Evolutionary conservation across 2,329 filamentous ascomycete genomes (phyloP), one percentile per base, ranked within the genome.

Genomic region (Arthrobotrys sinensis): DNA sequence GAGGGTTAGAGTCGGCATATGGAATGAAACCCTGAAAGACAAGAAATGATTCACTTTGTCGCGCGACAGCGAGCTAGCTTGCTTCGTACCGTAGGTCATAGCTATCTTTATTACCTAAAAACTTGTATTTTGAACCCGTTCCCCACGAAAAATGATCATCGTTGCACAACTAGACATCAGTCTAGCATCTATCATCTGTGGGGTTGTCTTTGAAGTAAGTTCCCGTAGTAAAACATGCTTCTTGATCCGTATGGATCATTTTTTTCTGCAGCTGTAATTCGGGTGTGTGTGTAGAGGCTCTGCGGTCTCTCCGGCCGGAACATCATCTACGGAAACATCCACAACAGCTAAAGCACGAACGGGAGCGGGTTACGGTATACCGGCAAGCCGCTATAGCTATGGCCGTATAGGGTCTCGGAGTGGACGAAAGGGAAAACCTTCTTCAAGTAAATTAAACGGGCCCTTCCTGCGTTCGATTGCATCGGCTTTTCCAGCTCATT

Each of bases 361-460:
- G 66, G 73, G 73, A 77, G 43, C 72, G 72, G 60, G 48, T 19
- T 70, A 66, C 66, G 66, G 66, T 53, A 76, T 21, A 76, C 55
- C 45, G 71, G 63, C 45, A 52, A 28, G 70, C 28, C 65, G 63
- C 52, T 55, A 57, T 57, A 40, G 32, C 7, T 4, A 48, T 48
- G 14, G 24, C 24, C 5, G 50, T 66, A 52, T 55, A 19, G 34
- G n/a, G 11, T 32, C 36, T 77, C 66, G 73, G 72, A 70, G 32
- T 52, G 48, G 48, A 63, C 66, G 73, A 77, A 77, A 52, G 57
- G 45, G 45, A 46, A 14, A 46, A 38, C 28, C n/a, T 60, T 60
- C 55, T 34, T 40, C 34, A 43, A 28, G 16, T 28, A 60, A 43
- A 60, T 60, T 43, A 60, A 60, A 28, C 40, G 52, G 34, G 12